Evolutionary conservation across 345 rosid species (phyloP), one percentile per base, ranked within the genome.

Genomic region (Corymbia maculata): DNA sequence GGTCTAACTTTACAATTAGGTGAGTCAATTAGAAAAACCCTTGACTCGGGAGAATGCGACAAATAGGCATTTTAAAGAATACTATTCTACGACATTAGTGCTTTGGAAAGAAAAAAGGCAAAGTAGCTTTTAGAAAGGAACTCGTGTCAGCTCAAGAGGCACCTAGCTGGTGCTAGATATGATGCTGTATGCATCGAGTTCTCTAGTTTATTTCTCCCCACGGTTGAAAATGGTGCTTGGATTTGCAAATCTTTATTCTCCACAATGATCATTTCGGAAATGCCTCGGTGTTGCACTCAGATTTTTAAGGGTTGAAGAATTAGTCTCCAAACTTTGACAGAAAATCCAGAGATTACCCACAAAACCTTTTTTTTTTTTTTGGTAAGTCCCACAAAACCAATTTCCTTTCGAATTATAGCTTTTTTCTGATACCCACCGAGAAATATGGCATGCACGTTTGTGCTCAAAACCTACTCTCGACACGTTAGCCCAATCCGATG

Each of bases 11-110:
- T 68, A 1, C 2, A 6, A 36, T 70, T 21, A 70, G 22, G 13
- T 9, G 12, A 70, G 80, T 11, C 7, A n/a, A n/a, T 24, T 70
- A 70, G 4, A 36, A 36, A 70, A 70, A 17, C 36, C 44, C 47
- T 11, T 1, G 2, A 16, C 16, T 14, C 4, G 8, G 0, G 82
- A 70, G 47, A 36, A 1, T 21, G 26, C 22, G 8, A 36, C 3
- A 26, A 36, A 42, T 2, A 17, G 0, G 3, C 42, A 36, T 36
- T 70, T 36, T 15, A 17, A 26, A 47, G 82, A 32, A 36, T 70
- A 17, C 68, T 64, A 64, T 64, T 64, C 75, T 14, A n/a, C 14
- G 3, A 64, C 36, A 12, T 1, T 16, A n/a, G 75, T 64, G 42
- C 42, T n/a, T 64, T 64, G 75, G 17, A 64, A 14, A 64, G 75